Base-by-base conservation (phyloP, 768 basidiomycete genomes). In the Erythrobasidium yunnanense region DNA sequence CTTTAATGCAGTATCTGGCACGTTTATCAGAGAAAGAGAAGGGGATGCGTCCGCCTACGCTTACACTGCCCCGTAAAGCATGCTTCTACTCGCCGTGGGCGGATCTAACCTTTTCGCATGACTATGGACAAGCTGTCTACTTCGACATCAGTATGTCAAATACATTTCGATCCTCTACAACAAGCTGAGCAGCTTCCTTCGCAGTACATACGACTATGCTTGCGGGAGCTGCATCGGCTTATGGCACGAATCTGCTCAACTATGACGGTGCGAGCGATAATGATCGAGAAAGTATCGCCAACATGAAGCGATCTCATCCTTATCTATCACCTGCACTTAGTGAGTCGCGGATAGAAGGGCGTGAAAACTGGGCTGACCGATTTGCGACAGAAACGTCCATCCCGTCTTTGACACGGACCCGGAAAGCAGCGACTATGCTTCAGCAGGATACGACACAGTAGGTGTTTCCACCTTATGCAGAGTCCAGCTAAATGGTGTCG, bases 1-100 rank as follows among this genome's bases (percentile, higher is more conserved):
- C 53, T 11, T 50, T 70, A 11, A 20, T 69, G 7, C 69, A 70
- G 38, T 72, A 69, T 65, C 67, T 72, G 47, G 32, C 71, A 6
- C 49, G 22, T 5, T 25, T 35, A 3, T 45, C 67, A 22, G 60
- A 34, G 32, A 56, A 46, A 22, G 18, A 42, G 15, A 1, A 27
- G 2, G 22, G 18, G 20, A 15, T 35, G 1, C 13, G 55, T 3
- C 52, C 29, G 2, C 38, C 3, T 2, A 17, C 7, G n/a, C 34
- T 68, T 22, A 42, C 65, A 4, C 62, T 72, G 8, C 70, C 71
- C 13, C 22, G 23, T 0, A 66, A 34, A 0, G 4, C 67, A 6
- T 38, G 68, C 25, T 65, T 69, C 25, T 46, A 54, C 53, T 69
- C 68, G 7, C 71, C 71, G 4, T 72, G 71, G 71, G 50, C 45